phyloP scores from a whole-genome alignment of 352 stramenopile genomes.

The Discostella stelligera region DNA sequence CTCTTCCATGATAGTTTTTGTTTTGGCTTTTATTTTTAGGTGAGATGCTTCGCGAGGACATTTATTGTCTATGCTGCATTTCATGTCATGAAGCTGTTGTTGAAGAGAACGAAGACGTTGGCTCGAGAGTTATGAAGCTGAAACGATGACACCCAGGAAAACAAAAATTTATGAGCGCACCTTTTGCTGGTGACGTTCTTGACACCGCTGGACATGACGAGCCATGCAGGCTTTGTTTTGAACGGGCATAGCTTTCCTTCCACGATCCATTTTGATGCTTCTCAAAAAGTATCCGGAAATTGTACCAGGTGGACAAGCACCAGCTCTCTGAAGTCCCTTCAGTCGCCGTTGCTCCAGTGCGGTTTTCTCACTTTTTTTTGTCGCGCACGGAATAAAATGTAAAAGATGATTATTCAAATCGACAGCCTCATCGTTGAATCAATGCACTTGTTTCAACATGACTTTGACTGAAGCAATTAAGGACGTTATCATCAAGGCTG shows the following conservation, averaged over 20 bases:
- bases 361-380: not conserved
- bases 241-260: constrained; percentile 77
- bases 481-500: constrained; percentile 53
- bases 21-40: constrained; percentile 93
- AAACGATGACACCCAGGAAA: not conserved
- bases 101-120: constrained; percentile 5
- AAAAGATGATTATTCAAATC: not conserved
- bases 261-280: constrained; percentile 71
- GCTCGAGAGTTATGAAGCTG: constrained; percentile 7
- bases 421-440: not conserved
- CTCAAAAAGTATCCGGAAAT: too few species aligned
- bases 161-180: constrained; percentile 23
- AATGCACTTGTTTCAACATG: constrained; percentile 39
- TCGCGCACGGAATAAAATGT: constrained; percentile 5
- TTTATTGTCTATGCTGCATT: constrained; percentile 95
- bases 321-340: too few species aligned
- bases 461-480: constrained; percentile 69
- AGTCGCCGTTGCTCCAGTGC: not conserved
- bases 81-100: constrained; percentile 81
- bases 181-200: constrained; percentile 78
- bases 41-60: constrained; percentile 85
- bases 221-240: constrained; percentile 82
- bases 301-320: too few species aligned
- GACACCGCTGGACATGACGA: constrained; percentile 74
- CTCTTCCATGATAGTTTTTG: constrained; percentile 95